These are phyloP conservation scores for Cladophialophora exuberans DNA, from an alignment of 2,329 filamentous ascomycete genomes.

Conservation along the genomic window DNA sequence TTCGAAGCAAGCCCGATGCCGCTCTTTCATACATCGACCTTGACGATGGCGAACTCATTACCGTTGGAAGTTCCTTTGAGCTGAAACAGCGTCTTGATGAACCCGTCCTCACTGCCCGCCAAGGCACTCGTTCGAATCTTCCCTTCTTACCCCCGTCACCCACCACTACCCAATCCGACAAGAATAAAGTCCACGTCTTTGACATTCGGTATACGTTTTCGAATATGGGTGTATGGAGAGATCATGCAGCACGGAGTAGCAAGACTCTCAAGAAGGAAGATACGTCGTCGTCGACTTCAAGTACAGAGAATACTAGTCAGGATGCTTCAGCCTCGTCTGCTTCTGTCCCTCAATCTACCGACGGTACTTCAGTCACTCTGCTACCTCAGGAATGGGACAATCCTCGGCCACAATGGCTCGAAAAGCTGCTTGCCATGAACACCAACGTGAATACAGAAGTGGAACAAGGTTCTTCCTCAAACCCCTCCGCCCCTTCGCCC, in stretches of 20 bases:
- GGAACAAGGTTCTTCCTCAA: not conserved
- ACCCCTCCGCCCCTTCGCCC: not conserved
- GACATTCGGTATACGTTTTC: slow-evolving; percentile 40
- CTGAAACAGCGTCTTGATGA: slow-evolving; percentile 52
- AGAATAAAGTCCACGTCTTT: slow-evolving; percentile 48
- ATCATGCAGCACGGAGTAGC: slow-evolving; percentile 30
- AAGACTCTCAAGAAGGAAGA: slow-evolving; percentile 15
- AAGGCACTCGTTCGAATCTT: not conserved
- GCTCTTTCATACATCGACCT: slow-evolving; percentile 50
- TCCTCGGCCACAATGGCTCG: not conserved
- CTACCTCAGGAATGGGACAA: not conserved
- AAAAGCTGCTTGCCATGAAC: not conserved
- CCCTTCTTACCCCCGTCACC: slow-evolving; percentile 15
- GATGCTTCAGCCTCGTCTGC: not conserved
- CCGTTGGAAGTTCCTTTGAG: slow-evolving; percentile 52
- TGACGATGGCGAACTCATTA: slow-evolving; percentile 51
- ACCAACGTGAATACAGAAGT: not conserved
- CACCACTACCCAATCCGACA: slow-evolving; percentile 10
- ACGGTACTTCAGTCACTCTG: not conserved
- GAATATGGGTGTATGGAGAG: slow-evolving; percentile 31
- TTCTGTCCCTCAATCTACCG: not conserved
- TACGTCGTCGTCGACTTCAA: not conserved
- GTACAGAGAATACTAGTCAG: not conserved
- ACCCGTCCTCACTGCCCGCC: slow-evolving; percentile 29
- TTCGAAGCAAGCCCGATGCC: slow-evolving; percentile 45